Evolutionary conservation across 371 early-diverging fungal species (phyloP).

Genomic region (Apophysomyces elegans): DNA sequence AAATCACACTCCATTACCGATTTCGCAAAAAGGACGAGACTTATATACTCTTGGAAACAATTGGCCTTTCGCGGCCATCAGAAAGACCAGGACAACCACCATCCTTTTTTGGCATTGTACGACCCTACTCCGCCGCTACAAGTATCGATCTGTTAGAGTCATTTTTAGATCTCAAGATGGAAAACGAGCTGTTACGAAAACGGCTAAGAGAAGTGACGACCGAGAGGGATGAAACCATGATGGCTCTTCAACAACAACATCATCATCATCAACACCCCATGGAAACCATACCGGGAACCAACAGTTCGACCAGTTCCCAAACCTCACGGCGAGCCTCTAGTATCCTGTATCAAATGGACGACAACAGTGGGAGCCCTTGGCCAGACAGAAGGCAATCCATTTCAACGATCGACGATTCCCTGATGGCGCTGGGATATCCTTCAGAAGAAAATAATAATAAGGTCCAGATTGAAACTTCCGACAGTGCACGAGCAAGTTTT

Average conservation of each 20-base stretch:
- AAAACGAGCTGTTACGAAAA: conserved; percentile 52
- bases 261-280: too few species aligned
- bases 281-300: not conserved
- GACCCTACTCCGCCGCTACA: conserved; percentile 51
- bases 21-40: conserved; percentile 57
- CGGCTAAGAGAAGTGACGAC: conserved; percentile 18
- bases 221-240: conserved; percentile 7
- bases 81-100: conserved; percentile 19
- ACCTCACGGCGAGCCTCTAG: conserved; percentile 2
- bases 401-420: not conserved
- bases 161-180: conserved; percentile 59
- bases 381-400: not conserved
- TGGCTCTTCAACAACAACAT: not conserved
- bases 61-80: conserved; percentile 43
- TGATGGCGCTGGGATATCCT: not conserved
- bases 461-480: too few species aligned
- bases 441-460: not conserved
- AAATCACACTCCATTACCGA: conserved; percentile 50
- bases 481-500: not conserved
- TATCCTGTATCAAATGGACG: not conserved
- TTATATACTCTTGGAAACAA: conserved; percentile 51
- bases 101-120: conserved; percentile 58
- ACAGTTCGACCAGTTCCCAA: conserved; percentile 2
- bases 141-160: conserved; percentile 41
- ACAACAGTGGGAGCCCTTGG: not conserved